Conservation (phyloP, 768 basidiomycete species). For the Coprinopsis cinerea region DNA sequence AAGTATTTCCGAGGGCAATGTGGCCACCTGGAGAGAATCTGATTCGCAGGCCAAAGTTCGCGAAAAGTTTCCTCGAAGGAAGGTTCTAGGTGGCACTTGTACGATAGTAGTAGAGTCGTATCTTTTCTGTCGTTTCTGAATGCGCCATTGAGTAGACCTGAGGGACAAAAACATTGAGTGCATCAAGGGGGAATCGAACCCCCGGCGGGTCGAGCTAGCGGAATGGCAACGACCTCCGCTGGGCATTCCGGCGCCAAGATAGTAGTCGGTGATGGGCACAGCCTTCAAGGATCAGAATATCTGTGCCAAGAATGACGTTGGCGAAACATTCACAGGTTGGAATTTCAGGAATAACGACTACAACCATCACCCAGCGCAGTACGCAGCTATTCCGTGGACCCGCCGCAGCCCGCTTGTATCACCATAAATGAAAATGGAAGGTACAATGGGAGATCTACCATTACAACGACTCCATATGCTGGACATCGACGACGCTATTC, state of each 20-base stretch:
- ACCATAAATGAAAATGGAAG: neutral
- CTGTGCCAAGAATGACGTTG: neutral
- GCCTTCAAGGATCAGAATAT: too few species aligned
- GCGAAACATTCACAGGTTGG: neutral
- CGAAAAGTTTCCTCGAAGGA: too few species aligned
- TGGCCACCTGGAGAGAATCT: too few species aligned
- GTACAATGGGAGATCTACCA: neutral
- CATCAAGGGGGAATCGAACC: slow-evolving; percentile 86
- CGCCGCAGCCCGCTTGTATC: neutral
- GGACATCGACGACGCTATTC: neutral
- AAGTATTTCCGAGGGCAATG: too few species aligned
- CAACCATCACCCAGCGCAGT: neutral
- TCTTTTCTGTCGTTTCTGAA: too few species aligned
- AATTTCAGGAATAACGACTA: neutral
- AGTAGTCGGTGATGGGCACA: too few species aligned
- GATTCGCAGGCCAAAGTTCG: too few species aligned
- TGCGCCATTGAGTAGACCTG: too few species aligned
- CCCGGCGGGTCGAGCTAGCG: slow-evolving; percentile 64
- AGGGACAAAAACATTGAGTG: too few species aligned
- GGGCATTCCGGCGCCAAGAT: too few species aligned
- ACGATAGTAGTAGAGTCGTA: too few species aligned
- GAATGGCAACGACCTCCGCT: slow-evolving; percentile 6
- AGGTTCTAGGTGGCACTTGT: too few species aligned
- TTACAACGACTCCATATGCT: neutral
- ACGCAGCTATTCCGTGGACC: neutral